Percentiles rank a stretch among this genome's conserved stretches.
These are phyloP conservation scores for Coleophoma eucalyptorum DNA, from an alignment of 2,329 filamentous ascomycete species.

Conservation along the genomic window DNA sequence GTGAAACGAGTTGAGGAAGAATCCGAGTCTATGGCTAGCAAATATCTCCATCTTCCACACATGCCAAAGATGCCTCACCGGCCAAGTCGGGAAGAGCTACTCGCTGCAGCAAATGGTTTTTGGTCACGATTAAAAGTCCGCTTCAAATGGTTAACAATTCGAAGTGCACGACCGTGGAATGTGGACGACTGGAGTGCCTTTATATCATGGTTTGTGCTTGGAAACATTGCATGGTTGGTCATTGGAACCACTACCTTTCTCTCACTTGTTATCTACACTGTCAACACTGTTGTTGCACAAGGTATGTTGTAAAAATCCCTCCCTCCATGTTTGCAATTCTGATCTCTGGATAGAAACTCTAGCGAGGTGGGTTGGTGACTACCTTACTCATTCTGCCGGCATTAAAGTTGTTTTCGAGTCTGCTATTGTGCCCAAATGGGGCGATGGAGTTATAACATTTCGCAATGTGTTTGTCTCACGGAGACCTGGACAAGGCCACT, in stretches of 20 bases:
- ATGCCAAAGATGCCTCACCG: slow-evolving; percentile 76
- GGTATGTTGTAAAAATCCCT: slow-evolving; percentile 43
- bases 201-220: slow-evolving; percentile 89
- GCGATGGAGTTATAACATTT: slow-evolving; percentile 91
- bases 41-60: slow-evolving; percentile 52
- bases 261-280: slow-evolving; percentile 81
- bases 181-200: slow-evolving; percentile 95
- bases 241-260: slow-evolving; percentile 97
- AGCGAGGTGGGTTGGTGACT: slow-evolving; percentile 90
- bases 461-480: slow-evolving; percentile 95
- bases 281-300: slow-evolving; percentile 96
- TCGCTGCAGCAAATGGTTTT: slow-evolving; percentile 88
- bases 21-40: slow-evolving; percentile 28
- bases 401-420: slow-evolving; percentile 95
- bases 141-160: slow-evolving; percentile 97
- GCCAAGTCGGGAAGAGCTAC: slow-evolving; percentile 87
- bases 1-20: slow-evolving; percentile 10
- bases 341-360: slow-evolving; percentile 66
- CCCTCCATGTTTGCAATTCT: slow-evolving; percentile 6
- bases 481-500: slow-evolving; percentile 75
- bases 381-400: slow-evolving; percentile 89
- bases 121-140: slow-evolving; percentile 86
- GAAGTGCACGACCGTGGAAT: slow-evolving; percentile 91
- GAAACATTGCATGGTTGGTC: slow-evolving; percentile 93
- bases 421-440: slow-evolving; percentile 95